Evolutionary conservation across 352 stramenopile species (phyloP), one percentile per base, ranked within the genome.

Genomic region (Phytophthora sansomeana): DNA sequence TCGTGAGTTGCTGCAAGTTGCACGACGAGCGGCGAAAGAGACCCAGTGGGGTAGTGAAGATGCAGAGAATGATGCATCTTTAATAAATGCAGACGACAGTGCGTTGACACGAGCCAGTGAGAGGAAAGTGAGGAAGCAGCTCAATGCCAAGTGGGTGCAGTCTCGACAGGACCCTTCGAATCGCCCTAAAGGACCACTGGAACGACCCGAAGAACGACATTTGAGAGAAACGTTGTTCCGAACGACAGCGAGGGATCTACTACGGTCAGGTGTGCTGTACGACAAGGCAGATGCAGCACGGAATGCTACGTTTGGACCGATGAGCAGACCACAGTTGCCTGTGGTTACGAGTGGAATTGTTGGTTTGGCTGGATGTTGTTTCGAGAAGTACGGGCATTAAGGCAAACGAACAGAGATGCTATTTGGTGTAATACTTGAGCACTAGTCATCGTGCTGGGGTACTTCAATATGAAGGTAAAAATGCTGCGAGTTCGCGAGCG

Each of bases 111-210:
- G 78, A 24, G 81, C 81, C 10, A 83, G 80, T 11, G 52, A 75
- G 53, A 77, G 81, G 38, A 89, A 86, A 63, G 81, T 92, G 26
- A 67, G 57, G 57, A 92, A 92, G 54, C 84, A 92, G 47, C 69
- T 92, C 9, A 72, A 90, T 58, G 54, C 81, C 29, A 77, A 77
- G 62, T 92, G 84, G 84, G 57, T 91, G 28, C 67, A 85, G 32
- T 61, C 62, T 28, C 80, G 82, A n/a, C 72, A 78, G 16, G 81
- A 92, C 39, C 67, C 69, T 13, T 60, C 72, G 5, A 88, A 89
- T 42, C 81, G 81, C 1, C 84, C 84, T 0, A 72, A 67, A 3
- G 63, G 58, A 13, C 74, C 80, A 32, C 57, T 85, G 6, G 78
- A 90, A 54, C 72, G 84, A 36, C 54, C 73, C 1, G 72, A 90